Evolutionary conservation across 306 rosid species (phyloP).

Genomic region (Vachellia collinsii): DNA sequence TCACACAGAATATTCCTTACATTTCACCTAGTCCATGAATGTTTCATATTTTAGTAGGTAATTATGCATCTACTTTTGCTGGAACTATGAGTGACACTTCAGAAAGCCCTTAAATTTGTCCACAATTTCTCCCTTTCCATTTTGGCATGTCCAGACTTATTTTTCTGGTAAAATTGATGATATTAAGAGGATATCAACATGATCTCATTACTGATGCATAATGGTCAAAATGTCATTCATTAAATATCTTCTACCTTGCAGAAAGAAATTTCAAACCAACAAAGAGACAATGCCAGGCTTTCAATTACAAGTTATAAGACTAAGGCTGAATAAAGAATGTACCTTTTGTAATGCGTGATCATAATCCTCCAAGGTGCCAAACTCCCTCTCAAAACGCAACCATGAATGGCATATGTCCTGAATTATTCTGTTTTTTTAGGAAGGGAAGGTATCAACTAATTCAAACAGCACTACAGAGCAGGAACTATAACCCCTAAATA

Average conservation of each 20-base stretch:
- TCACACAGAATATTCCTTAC: background rate
- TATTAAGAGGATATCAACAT: background rate
- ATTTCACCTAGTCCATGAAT: background rate
- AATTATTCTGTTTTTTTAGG: conserved; percentile 74
- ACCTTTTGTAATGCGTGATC: conserved; percentile 84
- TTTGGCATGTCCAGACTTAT: background rate
- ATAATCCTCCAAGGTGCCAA: conserved; percentile 76
- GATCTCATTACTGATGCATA: background rate
- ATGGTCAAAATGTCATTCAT: background rate
- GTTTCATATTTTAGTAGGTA: background rate
- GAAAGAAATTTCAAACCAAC: background rate
- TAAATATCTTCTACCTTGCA: background rate
- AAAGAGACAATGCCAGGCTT: background rate
- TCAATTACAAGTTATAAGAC: conserved; percentile 8
- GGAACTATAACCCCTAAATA: conserved; percentile 27
- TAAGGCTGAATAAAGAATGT: conserved; percentile 31
- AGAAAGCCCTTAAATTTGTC: background rate
- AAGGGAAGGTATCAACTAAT: conserved; percentile 78
- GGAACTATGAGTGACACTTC: conserved; percentile 11
- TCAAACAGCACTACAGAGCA: conserved; percentile 48
- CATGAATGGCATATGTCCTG: conserved; percentile 96
- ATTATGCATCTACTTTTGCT: background rate
- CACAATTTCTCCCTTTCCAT: background rate
- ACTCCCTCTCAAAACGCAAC: conserved; percentile 93
- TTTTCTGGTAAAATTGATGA: background rate